phyloP scores from a whole-genome alignment of 257 asterid genomes.

The Eustoma russellianum region DNA sequence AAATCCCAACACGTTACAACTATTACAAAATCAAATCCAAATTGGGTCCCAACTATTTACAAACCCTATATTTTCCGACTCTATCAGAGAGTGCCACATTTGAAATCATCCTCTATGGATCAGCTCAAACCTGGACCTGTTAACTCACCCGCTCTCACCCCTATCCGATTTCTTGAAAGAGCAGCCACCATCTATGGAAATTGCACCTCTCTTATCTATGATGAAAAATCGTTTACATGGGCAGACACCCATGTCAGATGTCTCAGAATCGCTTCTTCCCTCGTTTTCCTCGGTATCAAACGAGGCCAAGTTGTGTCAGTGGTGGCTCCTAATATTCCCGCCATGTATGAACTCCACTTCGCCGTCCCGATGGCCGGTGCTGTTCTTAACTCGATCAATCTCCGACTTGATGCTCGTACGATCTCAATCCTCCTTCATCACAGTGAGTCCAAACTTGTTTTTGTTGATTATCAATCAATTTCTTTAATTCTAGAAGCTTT shows the following conservation, averaged over 20 bases:
- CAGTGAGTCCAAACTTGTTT: constrained; percentile 43
- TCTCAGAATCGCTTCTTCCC: constrained; percentile 45
- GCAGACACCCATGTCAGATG: constrained; percentile 42
- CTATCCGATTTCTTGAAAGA: constrained; percentile 45
- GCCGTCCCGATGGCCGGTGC: constrained; percentile 82
- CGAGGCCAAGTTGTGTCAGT: constrained; percentile 54
- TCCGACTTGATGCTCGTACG: constrained; percentile 65
- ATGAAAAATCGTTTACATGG: constrained; percentile 41
- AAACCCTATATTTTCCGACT: no score
- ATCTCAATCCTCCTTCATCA: constrained; percentile 50
- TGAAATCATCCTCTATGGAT: constrained; percentile 4
- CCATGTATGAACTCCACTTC: constrained; percentile 75
- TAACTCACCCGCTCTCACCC: constrained; percentile 56
- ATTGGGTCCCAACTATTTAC: no score
- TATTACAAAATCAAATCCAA: no score
- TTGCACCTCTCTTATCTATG: constrained; percentile 45
- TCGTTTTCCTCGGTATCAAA: constrained; percentile 38
- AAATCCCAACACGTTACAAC: no score
- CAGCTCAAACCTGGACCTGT: constrained; percentile 18
- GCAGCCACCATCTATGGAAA: constrained; percentile 54
- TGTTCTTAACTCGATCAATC: constrained; percentile 47
- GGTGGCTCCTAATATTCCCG: constrained; percentile 61
- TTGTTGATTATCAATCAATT: constrained; percentile 45
- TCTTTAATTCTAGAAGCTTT: constrained; percentile 35
- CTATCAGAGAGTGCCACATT: no score